Base-by-base conservation (phyloP, 352 stramenopile genomes). In the Phytopythium vexans region DNA sequence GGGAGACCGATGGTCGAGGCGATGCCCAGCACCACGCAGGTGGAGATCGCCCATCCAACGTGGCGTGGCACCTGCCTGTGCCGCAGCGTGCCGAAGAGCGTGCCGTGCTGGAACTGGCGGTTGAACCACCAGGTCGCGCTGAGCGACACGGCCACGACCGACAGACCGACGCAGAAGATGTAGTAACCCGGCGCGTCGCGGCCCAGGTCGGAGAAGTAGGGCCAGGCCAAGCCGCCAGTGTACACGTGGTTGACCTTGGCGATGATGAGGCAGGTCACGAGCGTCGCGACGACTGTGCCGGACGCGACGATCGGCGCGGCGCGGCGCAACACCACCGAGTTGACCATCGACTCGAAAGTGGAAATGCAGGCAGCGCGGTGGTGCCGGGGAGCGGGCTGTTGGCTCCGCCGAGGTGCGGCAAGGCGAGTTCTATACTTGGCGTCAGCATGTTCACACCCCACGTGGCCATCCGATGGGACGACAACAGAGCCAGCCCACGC, bases 181-280 rank as follows among this genome's bases (percentile, higher is more conserved):
- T 70, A 66, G 49, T 77, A 77, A 4, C 50, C 59, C 1, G 70
- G 70, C 11, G 61, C 45, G 38, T 77, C 70, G 65, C 71, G 65
- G 42, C 64, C 68, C 41, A 74, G 66, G 53, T 84, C 73, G 11
- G 73, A 82, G 58, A 87, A 69, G 60, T 81, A 87, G 15, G 72
- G 76, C 72, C 72, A 84, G 3, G 31, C 32, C 8, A 88, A 59
- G 0, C 71, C 72, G 36, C 77, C 77, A 3, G 71, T 57, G 50
- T 85, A 87, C 10, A 62, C 66, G 41, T 68, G 60, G 7, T 64
- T 62, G 42, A 44, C 34, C 40, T 74, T 82, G 37, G 68, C 49
- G 40, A 83, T 65, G 14, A 52, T 50, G 7, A 85, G 60, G 48
- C 76, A 88, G 0, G 66, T 60, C 47, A 77, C 49, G 27, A 88